Base-by-base conservation (phyloP, 148 eudicot genomes). In the Vaccinium corymbosum region DNA sequence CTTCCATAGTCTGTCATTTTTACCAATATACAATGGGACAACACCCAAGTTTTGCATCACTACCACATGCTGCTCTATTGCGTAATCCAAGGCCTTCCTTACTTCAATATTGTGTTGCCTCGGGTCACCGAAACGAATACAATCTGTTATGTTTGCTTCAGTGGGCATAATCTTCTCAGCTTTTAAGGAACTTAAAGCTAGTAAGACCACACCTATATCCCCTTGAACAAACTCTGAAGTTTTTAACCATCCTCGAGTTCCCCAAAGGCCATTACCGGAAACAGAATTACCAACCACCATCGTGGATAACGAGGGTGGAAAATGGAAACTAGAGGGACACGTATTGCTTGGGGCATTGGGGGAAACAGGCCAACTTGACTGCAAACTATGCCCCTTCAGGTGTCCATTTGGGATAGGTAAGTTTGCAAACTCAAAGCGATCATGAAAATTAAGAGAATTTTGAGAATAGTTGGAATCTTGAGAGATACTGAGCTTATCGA, bases 131-230 rank as follows among this genome's bases (percentile, higher is more conserved):
- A 81, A 89, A 56, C 84, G 89, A 62, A 92, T 87, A 84, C 90
- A 92, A 62, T 92, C 90, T 48, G 74, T 66, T 87, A 92, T 89
- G 81, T 92, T 89, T 70, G 84, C 90, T 88, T 89, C 92, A 2
- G 90, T 88, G 27, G 94, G 92, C 76, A 82, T 68, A 56, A 90
- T 84, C 87, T 86, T 86, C 76, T 89, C 93, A 50, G 66, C 79
- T 82, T 80, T 90, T 80, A 92, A 90, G 50, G 64, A 59, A 81
- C 88, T 87, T 76, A 92, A 85, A 50, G 94, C 91, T 79, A 89
- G 89, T 82, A 92, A 85, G 38, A 92, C 80, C 79, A 88, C 86
- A 35, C 91, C 89, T 29, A 87, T 86, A 59, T 89, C 93, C 85
- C 86, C 90, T 84, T 87, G 93, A 78, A 88, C 86, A 38, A 85